Evolutionary conservation across 2,329 filamentous ascomycete genomes (phyloP), one percentile per base, ranked within the genome.

Genomic region (Curvularia sp.): DNA sequence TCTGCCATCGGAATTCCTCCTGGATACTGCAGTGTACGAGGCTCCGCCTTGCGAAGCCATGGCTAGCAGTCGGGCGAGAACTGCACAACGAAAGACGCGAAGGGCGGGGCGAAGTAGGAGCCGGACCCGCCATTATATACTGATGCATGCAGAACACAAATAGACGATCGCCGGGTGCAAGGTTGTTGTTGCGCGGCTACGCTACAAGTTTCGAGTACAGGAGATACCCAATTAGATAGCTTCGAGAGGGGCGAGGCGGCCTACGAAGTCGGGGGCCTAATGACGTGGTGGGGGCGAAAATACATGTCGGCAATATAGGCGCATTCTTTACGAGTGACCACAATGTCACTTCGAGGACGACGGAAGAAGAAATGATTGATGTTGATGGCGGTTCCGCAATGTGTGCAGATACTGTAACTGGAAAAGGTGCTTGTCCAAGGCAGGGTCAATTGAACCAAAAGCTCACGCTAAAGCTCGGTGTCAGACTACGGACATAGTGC

Each of bases 401-500:
- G 6, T 38, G 6, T 9, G 35, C n/a, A 38, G 35, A 13, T 15
- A 2, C 13, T 38, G 35, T 7, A 35, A 38, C 5, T 4, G 6
- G n/a, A 38, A 18, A 9, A 38, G 15, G 15, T 38, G 35, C 5
- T 15, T n/a, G 15, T 38, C 1, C n/a, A 38, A 12, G 35, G n/a
- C 5, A 18, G 15, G 4, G 5, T 38, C n/a, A 38, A 49, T 74
- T 74, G 35, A 73, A 99, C 95, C 95, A 99, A 73, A 97, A 98
- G 73, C 93, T 97, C 12, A 98, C 93, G 66, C 93, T 97, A 71
- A 96, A 93, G 72, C 94, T 97, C 20, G 91, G 86, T 56, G 87
- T 92, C 70, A 98, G 74, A 49, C 92, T 92, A 59, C 91, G 84
- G 3, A 98, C 91, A 77, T 97, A 98, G 81, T 99, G 95, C 95